A percentile compares a stretch with the other conserved stretches of the same genome.
phyloP scores from a whole-genome alignment of 2,329 filamentous ascomycete genomes.

The Cordyceps pruinosa region DNA sequence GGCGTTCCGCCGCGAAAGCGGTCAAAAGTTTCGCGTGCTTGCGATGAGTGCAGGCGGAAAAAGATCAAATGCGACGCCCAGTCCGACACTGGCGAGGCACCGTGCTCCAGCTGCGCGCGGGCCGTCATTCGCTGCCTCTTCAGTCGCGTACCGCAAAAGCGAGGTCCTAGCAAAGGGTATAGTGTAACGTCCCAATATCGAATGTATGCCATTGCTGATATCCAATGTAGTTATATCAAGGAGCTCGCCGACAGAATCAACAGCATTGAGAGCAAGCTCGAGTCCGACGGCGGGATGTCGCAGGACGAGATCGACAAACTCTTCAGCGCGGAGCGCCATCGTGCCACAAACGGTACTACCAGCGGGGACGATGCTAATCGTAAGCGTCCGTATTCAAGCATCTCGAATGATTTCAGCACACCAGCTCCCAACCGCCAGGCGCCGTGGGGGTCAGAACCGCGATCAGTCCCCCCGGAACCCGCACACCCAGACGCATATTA shows the following conservation, averaged over 20 bases:
- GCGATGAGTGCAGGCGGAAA: slow-evolving; percentile 82
- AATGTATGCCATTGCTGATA: background rate
- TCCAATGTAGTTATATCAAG: slow-evolving; percentile 66
- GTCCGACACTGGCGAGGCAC: slow-evolving; percentile 63
- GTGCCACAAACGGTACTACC: slow-evolving; percentile 23
- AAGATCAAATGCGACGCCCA: slow-evolving; percentile 85
- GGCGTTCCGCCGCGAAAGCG: slow-evolving; percentile 65
- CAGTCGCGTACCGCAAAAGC: slow-evolving; percentile 80
- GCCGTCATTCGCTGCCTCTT: slow-evolving; percentile 75
- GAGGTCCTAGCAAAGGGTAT: slow-evolving; percentile 82
- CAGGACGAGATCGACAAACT: slow-evolving; percentile 41
- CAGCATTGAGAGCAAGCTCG: slow-evolving; percentile 72
- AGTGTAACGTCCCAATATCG: slow-evolving; percentile 11
- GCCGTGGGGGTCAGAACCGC: slow-evolving; percentile 42
- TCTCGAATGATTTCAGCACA: slow-evolving; percentile 37
- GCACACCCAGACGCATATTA: slow-evolving; percentile 31
- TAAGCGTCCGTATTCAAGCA: slow-evolving; percentile 44
- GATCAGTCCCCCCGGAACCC: slow-evolving; percentile 36
- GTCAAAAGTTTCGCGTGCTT: slow-evolving; percentile 81
- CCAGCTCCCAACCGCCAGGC: slow-evolving; percentile 36
- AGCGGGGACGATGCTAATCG: slow-evolving; percentile 24
- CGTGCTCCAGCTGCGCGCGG: slow-evolving; percentile 75
- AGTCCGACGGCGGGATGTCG: slow-evolving; percentile 38
- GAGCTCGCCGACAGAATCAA: slow-evolving; percentile 81
- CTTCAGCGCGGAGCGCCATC: slow-evolving; percentile 28